A percentile compares a stretch with the other conserved stretches of the same genome.
Conservation (phyloP, 83 land plant species). For the Isoetes engelmannii region DNA sequence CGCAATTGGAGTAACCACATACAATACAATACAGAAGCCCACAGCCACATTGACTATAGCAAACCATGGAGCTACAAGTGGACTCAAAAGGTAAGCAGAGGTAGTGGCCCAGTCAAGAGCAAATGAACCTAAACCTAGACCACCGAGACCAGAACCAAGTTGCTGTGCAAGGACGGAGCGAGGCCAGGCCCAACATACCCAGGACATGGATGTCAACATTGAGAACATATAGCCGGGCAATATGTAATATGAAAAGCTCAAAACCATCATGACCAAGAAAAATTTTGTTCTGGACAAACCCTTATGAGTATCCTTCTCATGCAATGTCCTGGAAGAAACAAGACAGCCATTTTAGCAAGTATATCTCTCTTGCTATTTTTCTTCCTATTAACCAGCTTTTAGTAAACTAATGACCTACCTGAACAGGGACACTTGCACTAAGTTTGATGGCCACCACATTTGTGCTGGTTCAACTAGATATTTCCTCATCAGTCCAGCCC, state of each 20-base stretch:
- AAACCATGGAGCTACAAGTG: slow-evolving; percentile 12
- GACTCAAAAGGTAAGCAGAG: slow-evolving; percentile 10
- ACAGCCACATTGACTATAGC: slow-evolving; percentile 11
- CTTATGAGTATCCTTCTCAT: slow-evolving; percentile 12
- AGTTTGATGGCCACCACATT: slow-evolving; percentile 20
- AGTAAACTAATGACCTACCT: slow-evolving; percentile 5
- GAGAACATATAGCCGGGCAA: slow-evolving; percentile 19
- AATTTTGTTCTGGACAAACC: slow-evolving; percentile 12
- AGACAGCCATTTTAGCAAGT: too few species aligned
- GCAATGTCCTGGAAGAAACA: slow-evolving; percentile 21
- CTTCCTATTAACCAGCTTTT: too few species aligned
- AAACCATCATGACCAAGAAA: slow-evolving; percentile 1
- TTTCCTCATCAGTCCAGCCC: slow-evolving; percentile 17
- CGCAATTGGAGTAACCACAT: background rate
- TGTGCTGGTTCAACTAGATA: slow-evolving; percentile 19
- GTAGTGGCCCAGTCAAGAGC: slow-evolving; percentile 12
- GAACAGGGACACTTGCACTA: slow-evolving; percentile 21
- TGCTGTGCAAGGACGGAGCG: slow-evolving; percentile 14
- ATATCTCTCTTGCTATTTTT: too few species aligned
- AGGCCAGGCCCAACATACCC: slow-evolving; percentile 14
- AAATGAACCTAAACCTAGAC: slow-evolving; percentile 14
- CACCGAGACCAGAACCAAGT: slow-evolving; percentile 14
- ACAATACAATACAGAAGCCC: slow-evolving; percentile 7
- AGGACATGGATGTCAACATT: slow-evolving; percentile 10
- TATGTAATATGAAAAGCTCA: slow-evolving; percentile 15